Evolutionary conservation across 495 filamentous ascomycete genomes (phyloP), one percentile per base, ranked within the genome.

Genomic region (Elaphomyces granulatus): DNA sequence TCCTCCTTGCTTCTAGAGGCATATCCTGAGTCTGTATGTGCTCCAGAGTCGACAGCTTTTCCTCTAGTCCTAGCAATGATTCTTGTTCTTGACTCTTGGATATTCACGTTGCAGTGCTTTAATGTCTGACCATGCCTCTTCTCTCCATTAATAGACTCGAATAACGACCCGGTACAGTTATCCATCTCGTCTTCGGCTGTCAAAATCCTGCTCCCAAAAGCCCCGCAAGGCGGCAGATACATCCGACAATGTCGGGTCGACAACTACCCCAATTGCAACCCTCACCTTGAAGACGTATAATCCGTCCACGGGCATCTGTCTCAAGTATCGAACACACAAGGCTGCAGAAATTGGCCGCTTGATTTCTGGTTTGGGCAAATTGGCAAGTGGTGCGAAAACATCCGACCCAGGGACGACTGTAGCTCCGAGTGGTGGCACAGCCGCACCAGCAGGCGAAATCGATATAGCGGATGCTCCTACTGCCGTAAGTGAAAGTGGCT

Each of bases 291-390:
- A 94, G 64, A 93, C 87, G 12, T 98, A 75, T 67, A 86, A 94
- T 58, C 83, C 90, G 0, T 59, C 58, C 19, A 78, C 80, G 9
- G 90, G 90, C 46, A 73, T 75, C 35, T 77, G 79, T 40, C 72
- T 98, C 23, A 93, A 94, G 60, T 98, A 94, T 64, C 71, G 73
- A 52, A 94, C 90, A 14, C 76, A 81, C 56, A 93, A 92, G 51
- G 79, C 78, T n/a, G 83, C 83, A 14, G 87, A 95, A 57, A 88
- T 98, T 3, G 74, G 77, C 2, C 64, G 90, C 23, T 56, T 96
- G 54, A 71, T 96, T 32, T 75, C 75, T 23, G 74, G 74, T 31
- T 51, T 96, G 45, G 83, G 82, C 1, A 66, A 70, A 41, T 53
- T 88, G 51, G 80, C 75, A 4, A 61, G 66, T 0, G 65, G 65